These are phyloP conservation scores for Malus fusca DNA, from an alignment of 306 rosid genomes.

Conservation along the genomic window DNA sequence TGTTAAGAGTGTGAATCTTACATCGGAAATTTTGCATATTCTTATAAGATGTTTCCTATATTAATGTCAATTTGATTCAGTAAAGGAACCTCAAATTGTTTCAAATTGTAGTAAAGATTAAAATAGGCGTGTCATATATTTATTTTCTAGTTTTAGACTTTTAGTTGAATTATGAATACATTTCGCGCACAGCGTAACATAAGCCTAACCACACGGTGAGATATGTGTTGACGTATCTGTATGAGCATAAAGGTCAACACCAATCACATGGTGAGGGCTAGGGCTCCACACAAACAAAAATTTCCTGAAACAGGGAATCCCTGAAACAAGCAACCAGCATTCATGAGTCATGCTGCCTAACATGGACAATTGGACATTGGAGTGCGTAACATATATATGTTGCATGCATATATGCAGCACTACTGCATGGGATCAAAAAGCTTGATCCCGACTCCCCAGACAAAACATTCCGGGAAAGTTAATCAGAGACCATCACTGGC, in stretches of 20 bases:
- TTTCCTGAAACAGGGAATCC: conserved; percentile 8
- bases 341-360: background rate
- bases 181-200: background rate
- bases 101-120: background rate
- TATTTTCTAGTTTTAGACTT: background rate
- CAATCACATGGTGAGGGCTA: background rate
- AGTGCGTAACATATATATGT: too few species aligned
- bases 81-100: too few species aligned
- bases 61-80: too few species aligned
- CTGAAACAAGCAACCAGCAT: background rate
- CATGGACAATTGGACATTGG: background rate
- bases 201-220: too few species aligned
- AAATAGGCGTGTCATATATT: too few species aligned
- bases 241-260: background rate
- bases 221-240: background rate
- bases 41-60: background rate
- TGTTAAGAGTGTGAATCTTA: background rate
- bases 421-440: background rate
- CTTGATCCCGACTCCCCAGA: background rate
- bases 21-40: too few species aligned
- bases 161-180: background rate
- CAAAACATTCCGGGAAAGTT: background rate
- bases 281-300: background rate
- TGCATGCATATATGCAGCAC: background rate
- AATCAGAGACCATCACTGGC: background rate